These are phyloP conservation scores for Magnolia officinalis DNA, from an alignment of 164 flowering plant species.

Conservation along the genomic window DNA sequence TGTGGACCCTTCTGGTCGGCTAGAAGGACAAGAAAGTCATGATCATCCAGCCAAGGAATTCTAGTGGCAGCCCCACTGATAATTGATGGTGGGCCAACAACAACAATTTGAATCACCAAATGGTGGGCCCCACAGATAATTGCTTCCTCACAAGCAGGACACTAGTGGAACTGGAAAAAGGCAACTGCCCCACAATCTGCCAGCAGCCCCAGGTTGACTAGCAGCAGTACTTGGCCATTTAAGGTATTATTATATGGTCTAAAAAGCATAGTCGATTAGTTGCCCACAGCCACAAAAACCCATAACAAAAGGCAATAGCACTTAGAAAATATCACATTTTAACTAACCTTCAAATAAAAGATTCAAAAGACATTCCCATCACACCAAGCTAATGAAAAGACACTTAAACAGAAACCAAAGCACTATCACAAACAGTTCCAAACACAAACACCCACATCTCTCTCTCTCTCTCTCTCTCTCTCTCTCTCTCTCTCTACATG, in stretches of 20 bases:
- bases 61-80: neutral
- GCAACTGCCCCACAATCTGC: neutral
- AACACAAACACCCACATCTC: neutral
- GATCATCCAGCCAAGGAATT: neutral
- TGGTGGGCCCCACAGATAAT: no score
- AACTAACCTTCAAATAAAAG: neutral
- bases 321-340: neutral
- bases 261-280: neutral
- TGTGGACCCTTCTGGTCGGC: neutral
- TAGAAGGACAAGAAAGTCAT: neutral
- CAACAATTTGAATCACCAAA: neutral
- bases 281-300: neutral
- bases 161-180: neutral
- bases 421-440: conserved; percentile 14
- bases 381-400: conserved; percentile 1
- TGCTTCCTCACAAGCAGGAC: neutral
- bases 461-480: neutral
- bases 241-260: neutral
- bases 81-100: neutral
- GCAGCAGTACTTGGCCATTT: neutral
- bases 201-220: neutral
- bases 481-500: conserved; percentile 35
- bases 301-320: neutral
- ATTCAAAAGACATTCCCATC: conserved; percentile 3
- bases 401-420: conserved; percentile 5